phyloP scores from a whole-genome alignment of 352 stramenopile species.

The Aphanomyces astaci region DNA sequence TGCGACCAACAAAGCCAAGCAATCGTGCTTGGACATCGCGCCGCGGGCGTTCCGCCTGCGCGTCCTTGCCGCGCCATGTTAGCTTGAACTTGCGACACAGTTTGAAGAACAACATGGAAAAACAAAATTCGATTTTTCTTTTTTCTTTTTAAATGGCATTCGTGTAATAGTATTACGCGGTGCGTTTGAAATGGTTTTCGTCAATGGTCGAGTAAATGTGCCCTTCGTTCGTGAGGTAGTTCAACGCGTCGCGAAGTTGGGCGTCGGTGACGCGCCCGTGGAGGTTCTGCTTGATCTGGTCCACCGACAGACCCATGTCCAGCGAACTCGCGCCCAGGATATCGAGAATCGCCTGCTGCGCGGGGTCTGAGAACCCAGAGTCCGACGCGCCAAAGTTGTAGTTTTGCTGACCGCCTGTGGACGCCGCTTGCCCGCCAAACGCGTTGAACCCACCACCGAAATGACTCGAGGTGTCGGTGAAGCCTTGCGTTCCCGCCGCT shows the following conservation, averaged over 20 bases:
- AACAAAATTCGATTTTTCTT: too few relatives aligned
- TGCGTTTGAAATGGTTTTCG: conserved; percentile 86
- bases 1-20: conserved; percentile 49
- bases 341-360: conserved; percentile 74
- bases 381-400: conserved; percentile 60
- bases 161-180: conserved; percentile 35
- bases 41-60: conserved; percentile 33
- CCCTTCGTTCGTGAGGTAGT: conserved; percentile 80
- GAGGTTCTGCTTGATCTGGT: conserved; percentile 65
- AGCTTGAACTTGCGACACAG: background rate
- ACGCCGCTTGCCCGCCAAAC: background rate
- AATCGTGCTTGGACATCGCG: conserved; percentile 49
- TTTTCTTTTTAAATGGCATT: too few relatives aligned
- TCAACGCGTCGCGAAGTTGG: conserved; percentile 57
- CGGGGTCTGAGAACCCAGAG: conserved; percentile 54
- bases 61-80: background rate
- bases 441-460: conserved; percentile 12
- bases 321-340: conserved; percentile 59
- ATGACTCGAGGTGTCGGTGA: background rate
- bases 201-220: conserved; percentile 89
- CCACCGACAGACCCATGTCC: conserved; percentile 68
- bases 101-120: too few relatives aligned
- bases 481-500: background rate
- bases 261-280: conserved; percentile 54
- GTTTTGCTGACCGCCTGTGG: background rate